Evolutionary conservation across 495 filamentous ascomycete genomes (phyloP).

Genomic region (Podospora pseudoanserina): DNA sequence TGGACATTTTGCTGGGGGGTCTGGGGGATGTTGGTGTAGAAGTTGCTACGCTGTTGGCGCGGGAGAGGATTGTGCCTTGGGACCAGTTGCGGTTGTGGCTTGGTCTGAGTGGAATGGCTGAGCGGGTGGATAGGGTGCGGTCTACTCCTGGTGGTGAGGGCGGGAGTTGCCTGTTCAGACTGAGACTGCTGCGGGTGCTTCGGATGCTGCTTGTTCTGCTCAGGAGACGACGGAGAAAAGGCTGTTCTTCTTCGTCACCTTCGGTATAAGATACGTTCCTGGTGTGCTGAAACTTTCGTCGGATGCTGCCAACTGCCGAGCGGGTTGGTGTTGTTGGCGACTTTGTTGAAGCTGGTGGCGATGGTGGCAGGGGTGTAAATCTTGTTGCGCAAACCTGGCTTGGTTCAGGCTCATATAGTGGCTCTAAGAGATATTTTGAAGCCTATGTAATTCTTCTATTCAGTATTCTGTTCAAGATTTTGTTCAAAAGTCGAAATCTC

Average conservation of each 20-base stretch:
- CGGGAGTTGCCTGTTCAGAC: slow-evolving; percentile 12
- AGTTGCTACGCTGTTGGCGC: slow-evolving; percentile 29
- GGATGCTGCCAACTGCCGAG: neutral
- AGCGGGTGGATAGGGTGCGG: neutral
- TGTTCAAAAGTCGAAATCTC: neutral
- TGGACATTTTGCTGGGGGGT: neutral
- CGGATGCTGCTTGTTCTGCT: slow-evolving; percentile 22
- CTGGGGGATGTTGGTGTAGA: neutral
- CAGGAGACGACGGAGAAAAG: slow-evolving; percentile 21
- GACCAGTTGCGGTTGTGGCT: slow-evolving; percentile 19
- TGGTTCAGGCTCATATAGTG: slow-evolving; percentile 36
- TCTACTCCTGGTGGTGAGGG: slow-evolving; percentile 14
- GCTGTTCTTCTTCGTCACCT: slow-evolving; percentile 16
- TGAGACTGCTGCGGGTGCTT: slow-evolving; percentile 4
- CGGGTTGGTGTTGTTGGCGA: slow-evolving; percentile 17
- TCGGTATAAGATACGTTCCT: slow-evolving; percentile 11
- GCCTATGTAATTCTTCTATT: slow-evolving; percentile 35
- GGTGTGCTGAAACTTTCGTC: slow-evolving; percentile 8
- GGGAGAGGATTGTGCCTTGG: slow-evolving; percentile 27
- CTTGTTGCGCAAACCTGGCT: slow-evolving; percentile 30
- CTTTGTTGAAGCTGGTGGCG: slow-evolving; percentile 35
- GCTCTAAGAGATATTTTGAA: slow-evolving; percentile 55
- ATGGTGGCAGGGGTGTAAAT: slow-evolving; percentile 24
- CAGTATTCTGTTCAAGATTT: neutral
- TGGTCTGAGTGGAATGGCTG: neutral